Evolutionary conservation across 2,329 filamentous ascomycete genomes (phyloP), one percentile per base, ranked within the genome.

Genomic region (Talaromyces pinophilus): DNA sequence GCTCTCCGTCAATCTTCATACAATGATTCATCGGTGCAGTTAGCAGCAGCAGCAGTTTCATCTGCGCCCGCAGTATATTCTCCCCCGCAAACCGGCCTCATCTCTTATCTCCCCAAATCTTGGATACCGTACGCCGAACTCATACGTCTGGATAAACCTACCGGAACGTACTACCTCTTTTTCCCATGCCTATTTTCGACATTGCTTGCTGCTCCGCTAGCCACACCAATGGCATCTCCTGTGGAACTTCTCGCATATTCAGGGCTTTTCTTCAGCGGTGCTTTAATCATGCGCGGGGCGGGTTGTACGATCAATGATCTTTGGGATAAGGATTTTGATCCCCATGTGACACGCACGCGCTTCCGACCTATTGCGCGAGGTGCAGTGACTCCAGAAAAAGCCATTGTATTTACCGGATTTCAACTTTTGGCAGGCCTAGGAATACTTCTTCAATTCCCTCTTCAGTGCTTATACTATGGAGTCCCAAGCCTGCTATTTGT

Each of bases 261-360:
- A 48, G 79, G 73, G 25, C 75, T 78, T 30, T 81, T 79, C 69
- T 81, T 78, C 69, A 77, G 74, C 15, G 77, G 79, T 48, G 81
- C 81, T 17, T 72, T 85, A 68, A 78, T 86, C 62, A 80, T 85
- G 76, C 80, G 84, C 62, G 81, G 83, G 30, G 80, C 80, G 22
- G 78, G 82, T 4, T 87, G 85, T 71, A 80, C 83, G 0, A 86
- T 85, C 76, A 87, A 87, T 71, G 85, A 87, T 70, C 79, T 82
- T 40, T 80, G 84, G 73, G 85, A 87, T 69, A 80, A 82, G 59
- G 82, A 84, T 54, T 76, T 85, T 62, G 85, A 87, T 70, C 81
- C 83, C 3, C 77, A 82, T 67, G 84, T 85, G 10, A 79, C 78
- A 69, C 80, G 85, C 46, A 85, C 82, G 48, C 80, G 81, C 40